phyloP scores from a whole-genome alignment of 495 filamentous ascomycete genomes.

The Alectoria sarmentosa region DNA sequence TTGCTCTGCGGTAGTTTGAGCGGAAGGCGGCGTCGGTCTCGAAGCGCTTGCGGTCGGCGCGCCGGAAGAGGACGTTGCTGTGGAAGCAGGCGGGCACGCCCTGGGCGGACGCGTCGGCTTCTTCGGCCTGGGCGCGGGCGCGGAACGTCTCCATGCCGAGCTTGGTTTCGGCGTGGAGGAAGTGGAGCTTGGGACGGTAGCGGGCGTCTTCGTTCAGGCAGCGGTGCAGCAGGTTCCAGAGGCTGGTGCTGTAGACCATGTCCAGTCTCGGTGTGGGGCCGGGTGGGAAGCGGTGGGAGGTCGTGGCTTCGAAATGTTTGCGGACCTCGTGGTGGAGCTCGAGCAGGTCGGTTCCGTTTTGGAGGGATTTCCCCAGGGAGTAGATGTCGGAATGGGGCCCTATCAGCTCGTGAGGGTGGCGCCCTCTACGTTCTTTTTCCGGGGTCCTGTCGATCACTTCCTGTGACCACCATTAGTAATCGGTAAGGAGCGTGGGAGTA shows the following conservation, averaged over 20 bases:
- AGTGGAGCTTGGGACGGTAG: not conserved
- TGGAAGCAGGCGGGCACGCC: constrained; percentile 9
- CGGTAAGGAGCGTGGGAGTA: too few relatives aligned
- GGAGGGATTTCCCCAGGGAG: constrained; percentile 13
- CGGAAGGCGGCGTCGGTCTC: constrained; percentile 12
- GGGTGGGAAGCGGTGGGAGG: constrained; percentile 24
- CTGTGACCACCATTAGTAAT: not conserved
- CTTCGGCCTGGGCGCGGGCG: constrained; percentile 1
- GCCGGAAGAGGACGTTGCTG: constrained; percentile 15
- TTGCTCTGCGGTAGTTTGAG: constrained; percentile 3
- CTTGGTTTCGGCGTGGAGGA: constrained; percentile 1
- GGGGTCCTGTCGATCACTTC: constrained; percentile 11
- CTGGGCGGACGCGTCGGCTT: not conserved
- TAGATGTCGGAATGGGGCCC: constrained; percentile 19
- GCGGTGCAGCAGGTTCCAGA: constrained; percentile 24
- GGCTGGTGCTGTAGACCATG: constrained; percentile 42
- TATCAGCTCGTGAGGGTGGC: constrained; percentile 12
- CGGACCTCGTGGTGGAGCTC: not conserved
- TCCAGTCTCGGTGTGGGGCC: constrained; percentile 23
- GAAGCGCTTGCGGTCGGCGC: constrained; percentile 15
- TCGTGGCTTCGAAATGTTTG: not conserved
- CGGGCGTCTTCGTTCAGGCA: constrained; percentile 7
- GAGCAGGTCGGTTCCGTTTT: constrained; percentile 4
- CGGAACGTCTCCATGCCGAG: constrained; percentile 8
- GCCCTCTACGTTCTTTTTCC: constrained; percentile 8